Percentiles rank a stretch among this genome's conserved stretches.
These are phyloP conservation scores for Ogataea populi-albae DNA, from an alignment of 805 yeast species.

Conservation along the genomic window DNA sequence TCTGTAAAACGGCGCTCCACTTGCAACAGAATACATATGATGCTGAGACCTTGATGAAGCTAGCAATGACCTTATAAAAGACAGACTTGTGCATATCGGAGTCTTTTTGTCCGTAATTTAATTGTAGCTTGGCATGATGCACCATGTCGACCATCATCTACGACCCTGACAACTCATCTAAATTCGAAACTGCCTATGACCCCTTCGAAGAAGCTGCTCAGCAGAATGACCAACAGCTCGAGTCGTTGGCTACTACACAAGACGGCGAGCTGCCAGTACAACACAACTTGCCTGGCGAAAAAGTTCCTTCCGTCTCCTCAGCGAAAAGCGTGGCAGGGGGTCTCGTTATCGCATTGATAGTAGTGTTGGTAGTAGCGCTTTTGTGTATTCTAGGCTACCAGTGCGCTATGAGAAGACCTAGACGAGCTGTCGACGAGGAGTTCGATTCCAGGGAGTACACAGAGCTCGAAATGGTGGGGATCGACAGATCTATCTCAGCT, in stretches of 20 bases:
- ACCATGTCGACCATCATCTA: not conserved
- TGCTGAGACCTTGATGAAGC: no score
- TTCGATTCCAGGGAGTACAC: not conserved
- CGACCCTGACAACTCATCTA: slow-evolving; percentile 1
- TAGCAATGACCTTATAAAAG: no score
- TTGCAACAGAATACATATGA: no score
- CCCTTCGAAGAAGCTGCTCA: not conserved
- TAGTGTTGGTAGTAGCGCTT: not conserved
- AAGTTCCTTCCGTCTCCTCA: not conserved
- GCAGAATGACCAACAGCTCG: not conserved
- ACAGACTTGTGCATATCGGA: no score
- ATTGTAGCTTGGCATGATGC: no score
- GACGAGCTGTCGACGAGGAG: not conserved
- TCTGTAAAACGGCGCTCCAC: no score
- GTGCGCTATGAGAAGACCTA: not conserved
- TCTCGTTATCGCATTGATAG: not conserved
- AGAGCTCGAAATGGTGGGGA: slow-evolving; percentile 1
- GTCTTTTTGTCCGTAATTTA: no score
- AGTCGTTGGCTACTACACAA: not conserved
- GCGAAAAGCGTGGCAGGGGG: not conserved
- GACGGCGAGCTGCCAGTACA: not conserved
- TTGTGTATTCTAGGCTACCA: not conserved
- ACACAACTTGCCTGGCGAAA: no score
- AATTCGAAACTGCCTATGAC: slow-evolving; percentile 1
- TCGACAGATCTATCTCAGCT: slow-evolving; percentile 1